These are phyloP conservation scores for Aspergillus nidulans DNA, from an alignment of 495 filamentous ascomycete species.

Conservation along the genomic window DNA sequence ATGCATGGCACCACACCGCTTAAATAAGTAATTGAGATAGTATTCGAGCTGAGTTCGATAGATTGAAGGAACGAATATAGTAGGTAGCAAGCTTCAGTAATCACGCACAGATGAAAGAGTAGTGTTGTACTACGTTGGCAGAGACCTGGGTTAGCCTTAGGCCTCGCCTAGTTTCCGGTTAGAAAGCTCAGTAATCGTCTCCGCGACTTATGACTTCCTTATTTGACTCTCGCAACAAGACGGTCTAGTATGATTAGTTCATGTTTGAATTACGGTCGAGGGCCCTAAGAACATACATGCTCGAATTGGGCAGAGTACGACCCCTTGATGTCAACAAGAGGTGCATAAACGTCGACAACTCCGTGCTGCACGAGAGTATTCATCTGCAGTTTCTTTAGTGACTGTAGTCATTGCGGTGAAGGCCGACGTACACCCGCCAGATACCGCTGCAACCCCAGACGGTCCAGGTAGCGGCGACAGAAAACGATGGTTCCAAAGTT, in stretches of 20 bases:
- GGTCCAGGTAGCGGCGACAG: conserved; percentile 59
- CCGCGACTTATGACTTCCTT: conserved; percentile 47
- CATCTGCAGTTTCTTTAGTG: conserved; percentile 29
- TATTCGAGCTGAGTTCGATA: background rate
- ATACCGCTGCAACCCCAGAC: conserved; percentile 58
- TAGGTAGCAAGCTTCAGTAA: too few relatives aligned
- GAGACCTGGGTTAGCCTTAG: background rate
- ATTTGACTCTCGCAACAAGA: conserved; percentile 37
- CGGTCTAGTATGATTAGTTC: conserved; percentile 29
- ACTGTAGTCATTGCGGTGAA: background rate
- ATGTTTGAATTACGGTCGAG: background rate
- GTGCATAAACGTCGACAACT: conserved; percentile 50
- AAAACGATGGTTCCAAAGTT: conserved; percentile 63
- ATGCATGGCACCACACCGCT: background rate
- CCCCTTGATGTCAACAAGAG: conserved; percentile 51
- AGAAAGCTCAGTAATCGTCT: conserved; percentile 40
- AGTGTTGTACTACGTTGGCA: background rate
- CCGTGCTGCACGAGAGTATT: conserved; percentile 50
- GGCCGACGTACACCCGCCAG: conserved; percentile 48
- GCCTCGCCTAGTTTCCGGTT: background rate
- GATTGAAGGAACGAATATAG: background rate
- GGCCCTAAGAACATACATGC: conserved; percentile 41
- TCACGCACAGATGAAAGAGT: too few relatives aligned
- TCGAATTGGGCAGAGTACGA: conserved; percentile 60
- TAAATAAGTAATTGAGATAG: background rate